Evolutionary conservation across 441 rosid genomes (phyloP).

Genomic region (Populus tomentosa): DNA sequence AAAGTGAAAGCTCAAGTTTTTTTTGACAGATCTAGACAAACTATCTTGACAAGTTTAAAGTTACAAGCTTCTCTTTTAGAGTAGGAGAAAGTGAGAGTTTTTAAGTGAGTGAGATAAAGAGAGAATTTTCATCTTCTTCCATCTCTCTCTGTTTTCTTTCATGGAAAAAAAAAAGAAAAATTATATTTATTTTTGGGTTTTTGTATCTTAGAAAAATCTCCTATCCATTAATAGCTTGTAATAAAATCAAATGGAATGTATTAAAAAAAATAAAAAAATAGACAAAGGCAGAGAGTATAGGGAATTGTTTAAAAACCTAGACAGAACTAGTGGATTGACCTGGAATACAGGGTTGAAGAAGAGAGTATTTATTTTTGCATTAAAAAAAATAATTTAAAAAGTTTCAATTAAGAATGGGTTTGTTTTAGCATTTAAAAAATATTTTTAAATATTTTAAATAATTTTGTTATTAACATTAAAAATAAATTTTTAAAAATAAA

Average conservation of each 20-base stretch:
- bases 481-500: too few species aligned
- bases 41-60: background rate
- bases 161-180: slow-evolving; percentile 22
- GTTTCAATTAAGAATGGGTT: too few species aligned
- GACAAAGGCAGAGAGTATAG: background rate
- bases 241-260: background rate
- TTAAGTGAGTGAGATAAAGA: slow-evolving; percentile 26
- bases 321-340: background rate
- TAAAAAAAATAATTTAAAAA: too few species aligned
- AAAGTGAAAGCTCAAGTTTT: background rate
- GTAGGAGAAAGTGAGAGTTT: slow-evolving; percentile 15
- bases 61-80: background rate
- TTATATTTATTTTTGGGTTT: background rate
- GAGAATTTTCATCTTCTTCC: slow-evolving; percentile 44
- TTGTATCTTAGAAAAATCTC: slow-evolving; percentile 35
- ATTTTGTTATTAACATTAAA: too few species aligned
- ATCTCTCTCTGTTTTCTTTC: slow-evolving; percentile 13
- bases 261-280: background rate
- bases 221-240: slow-evolving; percentile 31
- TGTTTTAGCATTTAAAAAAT: too few species aligned
- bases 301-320: background rate
- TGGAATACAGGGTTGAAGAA: background rate
- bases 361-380: too few species aligned
- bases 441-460: too few species aligned
- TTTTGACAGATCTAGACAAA: slow-evolving; percentile 35